Evolutionary conservation across 129 eudicot species (phyloP).

Genomic region (Chrysanthemum makinoi): DNA sequence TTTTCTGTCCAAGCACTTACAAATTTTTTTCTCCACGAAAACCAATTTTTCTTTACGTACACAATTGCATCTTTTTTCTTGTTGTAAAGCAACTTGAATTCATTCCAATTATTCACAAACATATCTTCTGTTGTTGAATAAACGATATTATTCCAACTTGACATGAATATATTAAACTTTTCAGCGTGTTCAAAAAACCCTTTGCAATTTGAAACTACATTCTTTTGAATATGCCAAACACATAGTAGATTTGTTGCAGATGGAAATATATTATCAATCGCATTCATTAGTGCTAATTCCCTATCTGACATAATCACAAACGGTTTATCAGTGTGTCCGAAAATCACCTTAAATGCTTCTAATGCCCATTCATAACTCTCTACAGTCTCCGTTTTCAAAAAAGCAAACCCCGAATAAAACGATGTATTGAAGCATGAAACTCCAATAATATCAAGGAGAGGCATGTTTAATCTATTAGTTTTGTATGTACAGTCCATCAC

Average conservation of each 20-base stretch:
- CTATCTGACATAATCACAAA: constrained; percentile 3
- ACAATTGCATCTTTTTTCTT: no score
- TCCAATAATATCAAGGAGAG: no score
- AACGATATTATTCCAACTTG: no score
- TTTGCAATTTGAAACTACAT: no score
- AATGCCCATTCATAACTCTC: background rate
- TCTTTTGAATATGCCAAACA: background rate
- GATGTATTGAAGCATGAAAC: background rate
- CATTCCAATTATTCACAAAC: no score
- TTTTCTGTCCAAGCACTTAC: no score
- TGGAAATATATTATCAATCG: background rate
- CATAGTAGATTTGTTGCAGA: background rate
- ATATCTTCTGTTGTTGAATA: no score
- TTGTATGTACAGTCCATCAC: background rate
- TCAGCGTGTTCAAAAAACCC: no score
- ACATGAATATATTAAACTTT: no score
- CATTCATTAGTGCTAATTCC: background rate
- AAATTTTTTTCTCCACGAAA: no score
- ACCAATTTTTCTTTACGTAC: no score
- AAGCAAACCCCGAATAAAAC: background rate
- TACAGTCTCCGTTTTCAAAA: background rate
- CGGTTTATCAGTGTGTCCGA: background rate
- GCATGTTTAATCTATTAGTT: background rate
- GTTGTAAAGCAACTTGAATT: no score
- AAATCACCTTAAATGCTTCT: background rate